These are phyloP conservation scores for Hygrocybe coccinea DNA, from an alignment of 768 basidiomycete species.

Conservation along the genomic window DNA sequence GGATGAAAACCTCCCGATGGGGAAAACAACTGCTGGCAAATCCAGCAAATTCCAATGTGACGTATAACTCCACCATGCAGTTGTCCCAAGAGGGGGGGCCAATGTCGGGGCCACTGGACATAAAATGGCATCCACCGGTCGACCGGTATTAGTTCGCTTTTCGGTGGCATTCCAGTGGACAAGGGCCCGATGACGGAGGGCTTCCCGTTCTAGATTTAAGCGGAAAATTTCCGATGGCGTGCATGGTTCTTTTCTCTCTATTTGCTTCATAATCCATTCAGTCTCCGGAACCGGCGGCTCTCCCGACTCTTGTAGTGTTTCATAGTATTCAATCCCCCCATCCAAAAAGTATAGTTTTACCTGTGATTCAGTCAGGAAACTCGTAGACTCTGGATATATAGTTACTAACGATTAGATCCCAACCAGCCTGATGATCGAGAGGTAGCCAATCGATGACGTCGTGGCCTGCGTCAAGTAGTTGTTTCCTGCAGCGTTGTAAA, in stretches of 20 bases:
- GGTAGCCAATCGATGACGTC: conserved; percentile 35
- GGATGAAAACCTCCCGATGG: neutral
- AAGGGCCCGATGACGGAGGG: conserved; percentile 22
- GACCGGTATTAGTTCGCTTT: conserved; percentile 52
- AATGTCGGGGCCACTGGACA: conserved; percentile 36
- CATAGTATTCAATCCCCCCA: neutral
- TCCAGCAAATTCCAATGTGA: conserved; percentile 2
- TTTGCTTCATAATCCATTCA: neutral
- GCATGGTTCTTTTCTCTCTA: neutral
- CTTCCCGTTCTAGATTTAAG: neutral
- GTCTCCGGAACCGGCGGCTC: neutral
- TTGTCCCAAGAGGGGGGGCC: neutral
- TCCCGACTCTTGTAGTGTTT: neutral
- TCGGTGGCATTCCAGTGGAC: conserved; percentile 57
- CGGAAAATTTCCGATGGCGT: neutral
- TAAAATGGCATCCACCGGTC: conserved; percentile 74
- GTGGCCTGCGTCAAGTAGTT: conserved; percentile 47
- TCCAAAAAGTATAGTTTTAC: neutral
- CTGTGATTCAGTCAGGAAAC: neutral
- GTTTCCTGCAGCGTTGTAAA: conserved; percentile 41
- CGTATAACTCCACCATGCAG: neutral
- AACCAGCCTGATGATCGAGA: conserved; percentile 41
- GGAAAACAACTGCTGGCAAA: neutral
- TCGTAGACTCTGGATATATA: neutral
- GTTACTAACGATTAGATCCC: neutral